Evolutionary conservation across 495 filamentous ascomycete genomes (phyloP).

Genomic region (Penicillium cosmopolitanum): DNA sequence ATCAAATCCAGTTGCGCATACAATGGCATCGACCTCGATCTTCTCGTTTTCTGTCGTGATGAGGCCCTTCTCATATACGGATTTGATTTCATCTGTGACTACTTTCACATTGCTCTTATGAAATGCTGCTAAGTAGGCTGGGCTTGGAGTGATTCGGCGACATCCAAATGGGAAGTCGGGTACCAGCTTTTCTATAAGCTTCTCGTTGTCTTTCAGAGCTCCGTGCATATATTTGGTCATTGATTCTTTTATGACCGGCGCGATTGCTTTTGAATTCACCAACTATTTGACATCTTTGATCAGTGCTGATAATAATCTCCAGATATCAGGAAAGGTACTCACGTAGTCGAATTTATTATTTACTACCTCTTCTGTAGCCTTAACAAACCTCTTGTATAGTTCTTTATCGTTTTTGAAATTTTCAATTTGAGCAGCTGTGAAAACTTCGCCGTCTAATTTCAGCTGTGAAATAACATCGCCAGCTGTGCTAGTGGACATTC

Average conservation of each 20-base stretch:
- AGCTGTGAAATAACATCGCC: too few species aligned
- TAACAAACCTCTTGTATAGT: too few species aligned
- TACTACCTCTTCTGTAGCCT: too few species aligned
- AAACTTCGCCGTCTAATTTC: too few species aligned
- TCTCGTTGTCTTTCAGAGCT: slow-evolving; percentile 28
- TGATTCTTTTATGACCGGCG: neutral
- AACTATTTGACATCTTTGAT: neutral
- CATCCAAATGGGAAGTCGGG: slow-evolving; percentile 46
- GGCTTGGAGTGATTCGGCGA: slow-evolving; percentile 44
- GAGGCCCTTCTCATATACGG: slow-evolving; percentile 53
- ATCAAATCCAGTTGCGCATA: slow-evolving; percentile 55
- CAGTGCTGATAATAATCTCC: neutral
- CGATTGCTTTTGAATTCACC: slow-evolving; percentile 9
- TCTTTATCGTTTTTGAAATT: too few species aligned
- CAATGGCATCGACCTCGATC: slow-evolving; percentile 48
- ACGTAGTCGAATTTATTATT: too few species aligned
- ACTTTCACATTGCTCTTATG: slow-evolving; percentile 48
- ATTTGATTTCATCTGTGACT: slow-evolving; percentile 47
- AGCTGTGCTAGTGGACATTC: too few species aligned
- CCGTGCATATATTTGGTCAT: slow-evolving; percentile 34
- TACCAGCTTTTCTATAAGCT: slow-evolving; percentile 43
- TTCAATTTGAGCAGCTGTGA: too few species aligned
- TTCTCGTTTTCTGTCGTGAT: slow-evolving; percentile 24
- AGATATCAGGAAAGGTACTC: too few species aligned
- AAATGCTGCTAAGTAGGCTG: slow-evolving; percentile 32